Conservation (phyloP, 2,329 filamentous ascomycete species). For the Fusarium tricinctum region DNA sequence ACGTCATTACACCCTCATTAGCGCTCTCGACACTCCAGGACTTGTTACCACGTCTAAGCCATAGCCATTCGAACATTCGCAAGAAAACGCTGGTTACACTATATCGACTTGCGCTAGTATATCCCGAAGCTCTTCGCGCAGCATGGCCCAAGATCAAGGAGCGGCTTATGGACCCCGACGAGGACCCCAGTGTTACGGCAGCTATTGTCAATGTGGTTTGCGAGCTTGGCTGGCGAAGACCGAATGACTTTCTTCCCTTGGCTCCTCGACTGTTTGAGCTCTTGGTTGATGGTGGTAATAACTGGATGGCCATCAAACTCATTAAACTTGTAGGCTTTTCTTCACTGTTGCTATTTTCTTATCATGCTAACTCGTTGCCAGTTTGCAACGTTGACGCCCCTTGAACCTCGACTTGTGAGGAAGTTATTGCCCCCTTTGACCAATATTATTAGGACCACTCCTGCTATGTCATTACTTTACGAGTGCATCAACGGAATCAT, state of each 20-base stretch:
- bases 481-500: slow-evolving; percentile 99
- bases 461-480: slow-evolving; percentile 97
- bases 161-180: slow-evolving; percentile 86
- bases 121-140: slow-evolving; percentile 90
- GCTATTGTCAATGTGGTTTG: slow-evolving; percentile 98
- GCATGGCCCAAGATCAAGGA: slow-evolving; percentile 99
- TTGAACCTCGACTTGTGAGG: slow-evolving; percentile 91
- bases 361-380: slow-evolving; percentile 54
- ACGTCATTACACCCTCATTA: slow-evolving; percentile 92
- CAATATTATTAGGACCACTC: slow-evolving; percentile 92
- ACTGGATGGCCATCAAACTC: slow-evolving; percentile 99
- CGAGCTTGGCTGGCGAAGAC: slow-evolving; percentile 93
- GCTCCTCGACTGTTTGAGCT: slow-evolving; percentile 94
- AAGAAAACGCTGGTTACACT: slow-evolving; percentile 98
- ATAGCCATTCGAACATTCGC: slow-evolving; percentile 86
- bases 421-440: slow-evolving; percentile 93
- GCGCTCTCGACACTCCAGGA: slow-evolving; percentile 91
- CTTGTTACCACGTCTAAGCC: slow-evolving; percentile 85
- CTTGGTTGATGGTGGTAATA: slow-evolving; percentile 91
- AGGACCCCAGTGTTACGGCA: slow-evolving; percentile 93
- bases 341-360: background rate
- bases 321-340: slow-evolving; percentile 84
- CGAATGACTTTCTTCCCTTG: slow-evolving; percentile 92
- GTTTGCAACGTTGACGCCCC: slow-evolving; percentile 94
- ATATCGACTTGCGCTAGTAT: slow-evolving; percentile 94